A percentile compares a stretch with the other conserved stretches of the same genome.
Evolutionary conservation across 768 basidiomycete species (phyloP).

Genomic region (Mycena albidolilacea): DNA sequence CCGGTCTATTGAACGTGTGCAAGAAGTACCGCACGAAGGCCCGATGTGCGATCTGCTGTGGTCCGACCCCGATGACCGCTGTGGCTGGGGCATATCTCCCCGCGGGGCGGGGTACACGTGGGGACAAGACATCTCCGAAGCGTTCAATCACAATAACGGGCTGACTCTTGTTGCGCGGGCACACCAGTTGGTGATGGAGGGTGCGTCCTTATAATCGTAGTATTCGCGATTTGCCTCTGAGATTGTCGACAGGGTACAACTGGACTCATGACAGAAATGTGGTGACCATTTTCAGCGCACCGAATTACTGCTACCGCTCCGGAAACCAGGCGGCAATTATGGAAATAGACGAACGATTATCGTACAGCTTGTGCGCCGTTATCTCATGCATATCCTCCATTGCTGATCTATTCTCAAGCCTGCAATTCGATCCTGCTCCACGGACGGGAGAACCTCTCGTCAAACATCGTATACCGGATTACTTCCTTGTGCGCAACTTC

Average conservation of each 20-base stretch:
- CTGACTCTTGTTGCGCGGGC: constrained; percentile 95
- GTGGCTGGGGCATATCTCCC: constrained; percentile 99
- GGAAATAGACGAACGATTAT: constrained; percentile 99
- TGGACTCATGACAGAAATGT: constrained; percentile 99
- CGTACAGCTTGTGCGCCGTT: constrained; percentile 89
- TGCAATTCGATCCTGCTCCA: constrained; percentile 99
- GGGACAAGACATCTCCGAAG: constrained; percentile 98
- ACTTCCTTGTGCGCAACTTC: constrained; percentile 81
- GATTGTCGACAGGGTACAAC: constrained; percentile 75
- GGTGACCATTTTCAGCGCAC: constrained; percentile 99
- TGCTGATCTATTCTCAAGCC: constrained; percentile 62
- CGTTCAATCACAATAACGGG: constrained; percentile 99
- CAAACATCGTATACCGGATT: constrained; percentile 93
- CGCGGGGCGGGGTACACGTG: constrained; percentile 99
- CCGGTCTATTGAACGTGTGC: constrained; percentile 97
- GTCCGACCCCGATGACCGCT: constrained; percentile 99
- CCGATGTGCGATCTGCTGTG: constrained; percentile 99
- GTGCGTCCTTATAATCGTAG: constrained; percentile 58
- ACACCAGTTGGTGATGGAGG: constrained; percentile 97
- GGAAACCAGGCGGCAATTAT: constrained; percentile 99
- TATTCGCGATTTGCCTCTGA: constrained; percentile 4
- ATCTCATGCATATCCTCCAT: constrained; percentile 4
- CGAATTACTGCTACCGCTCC: constrained; percentile 99
- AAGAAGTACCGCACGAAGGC: constrained; percentile 99
- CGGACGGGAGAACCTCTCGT: constrained; percentile 98